Evolutionary conservation across 306 rosid species (phyloP).

Genomic region (Echinosophora koreensis): DNA sequence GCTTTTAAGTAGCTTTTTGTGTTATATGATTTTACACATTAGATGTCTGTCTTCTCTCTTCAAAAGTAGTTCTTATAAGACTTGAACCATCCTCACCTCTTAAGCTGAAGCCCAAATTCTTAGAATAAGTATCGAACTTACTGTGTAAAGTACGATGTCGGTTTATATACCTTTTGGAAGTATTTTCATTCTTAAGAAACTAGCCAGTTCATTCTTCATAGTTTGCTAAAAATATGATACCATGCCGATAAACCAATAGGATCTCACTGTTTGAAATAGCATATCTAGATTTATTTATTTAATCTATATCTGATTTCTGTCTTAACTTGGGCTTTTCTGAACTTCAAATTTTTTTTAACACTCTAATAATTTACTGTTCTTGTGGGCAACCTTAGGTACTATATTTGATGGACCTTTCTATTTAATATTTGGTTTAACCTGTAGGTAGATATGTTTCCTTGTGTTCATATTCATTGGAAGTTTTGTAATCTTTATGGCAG

Average conservation of each 20-base stretch:
- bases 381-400: not conserved
- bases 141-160: not conserved
- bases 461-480: slow-evolving; percentile 13
- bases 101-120: too few relatives aligned
- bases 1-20: slow-evolving; percentile 6
- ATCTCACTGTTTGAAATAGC: slow-evolving; percentile 28
- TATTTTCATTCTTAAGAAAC: slow-evolving; percentile 6
- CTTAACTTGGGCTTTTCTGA: slow-evolving; percentile 22
- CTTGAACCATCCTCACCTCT: too few relatives aligned
- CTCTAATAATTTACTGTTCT: not conserved
- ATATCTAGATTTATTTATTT: not conserved
- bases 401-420: slow-evolving; percentile 6
- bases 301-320: slow-evolving; percentile 3
- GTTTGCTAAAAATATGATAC: slow-evolving; percentile 35
- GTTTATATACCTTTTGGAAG: not conserved
- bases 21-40: slow-evolving; percentile 9
- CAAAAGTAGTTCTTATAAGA: too few relatives aligned
- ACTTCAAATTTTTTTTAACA: not conserved
- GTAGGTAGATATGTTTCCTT: slow-evolving; percentile 18
- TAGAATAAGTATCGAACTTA: slow-evolving; percentile 12
- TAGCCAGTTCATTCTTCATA: not conserved
- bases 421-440: slow-evolving; percentile 30
- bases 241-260: slow-evolving; percentile 5
- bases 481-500: slow-evolving; percentile 56
- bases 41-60: not conserved